Percentiles rank a stretch among this genome's conserved stretches.
Conservation (phyloP, 768 basidiomycete species). For the Amanita phalloides region DNA sequence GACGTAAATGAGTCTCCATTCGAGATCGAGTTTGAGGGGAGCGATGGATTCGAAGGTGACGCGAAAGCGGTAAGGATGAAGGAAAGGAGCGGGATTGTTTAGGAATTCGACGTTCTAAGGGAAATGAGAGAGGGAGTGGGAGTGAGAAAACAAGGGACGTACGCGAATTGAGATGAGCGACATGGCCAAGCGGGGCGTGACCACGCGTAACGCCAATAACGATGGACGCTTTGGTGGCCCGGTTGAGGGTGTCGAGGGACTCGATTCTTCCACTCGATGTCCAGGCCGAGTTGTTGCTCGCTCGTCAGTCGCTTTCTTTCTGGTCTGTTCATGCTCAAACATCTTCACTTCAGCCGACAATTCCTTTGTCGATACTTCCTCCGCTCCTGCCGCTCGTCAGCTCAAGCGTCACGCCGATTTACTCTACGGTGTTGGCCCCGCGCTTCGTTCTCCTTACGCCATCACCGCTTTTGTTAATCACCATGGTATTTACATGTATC, state of each 20-base stretch:
- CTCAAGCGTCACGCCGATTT: slow-evolving; percentile 72
- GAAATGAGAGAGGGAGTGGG: not conserved
- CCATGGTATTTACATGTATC: slow-evolving; percentile 67
- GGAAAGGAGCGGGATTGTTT: slow-evolving; percentile 89
- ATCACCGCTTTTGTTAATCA: slow-evolving; percentile 80
- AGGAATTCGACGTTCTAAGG: slow-evolving; percentile 76
- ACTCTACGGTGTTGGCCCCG: slow-evolving; percentile 50
- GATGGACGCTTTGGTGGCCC: not conserved
- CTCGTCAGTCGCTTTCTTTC: slow-evolving; percentile 16
- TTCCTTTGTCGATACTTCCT: slow-evolving; percentile 73
- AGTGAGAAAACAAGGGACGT: not conserved
- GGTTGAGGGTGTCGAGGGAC: slow-evolving; percentile 13
- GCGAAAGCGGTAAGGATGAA: slow-evolving; percentile 84
- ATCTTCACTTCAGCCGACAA: slow-evolving; percentile 36
- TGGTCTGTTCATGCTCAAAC: no score
- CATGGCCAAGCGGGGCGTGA: slow-evolving; percentile 22
- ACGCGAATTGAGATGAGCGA: slow-evolving; percentile 66
- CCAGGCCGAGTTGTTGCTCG: slow-evolving; percentile 42
- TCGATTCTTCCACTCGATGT: slow-evolving; percentile 33
- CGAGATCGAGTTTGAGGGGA: slow-evolving; percentile 86
- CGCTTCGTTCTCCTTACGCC: slow-evolving; percentile 66
- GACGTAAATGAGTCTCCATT: slow-evolving; percentile 97
- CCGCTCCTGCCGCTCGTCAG: slow-evolving; percentile 63
- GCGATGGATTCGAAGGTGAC: slow-evolving; percentile 98
- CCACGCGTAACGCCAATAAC: not conserved